Conservation (phyloP, 2,329 filamentous ascomycete genomes). For the Alternaria rosae region DNA sequence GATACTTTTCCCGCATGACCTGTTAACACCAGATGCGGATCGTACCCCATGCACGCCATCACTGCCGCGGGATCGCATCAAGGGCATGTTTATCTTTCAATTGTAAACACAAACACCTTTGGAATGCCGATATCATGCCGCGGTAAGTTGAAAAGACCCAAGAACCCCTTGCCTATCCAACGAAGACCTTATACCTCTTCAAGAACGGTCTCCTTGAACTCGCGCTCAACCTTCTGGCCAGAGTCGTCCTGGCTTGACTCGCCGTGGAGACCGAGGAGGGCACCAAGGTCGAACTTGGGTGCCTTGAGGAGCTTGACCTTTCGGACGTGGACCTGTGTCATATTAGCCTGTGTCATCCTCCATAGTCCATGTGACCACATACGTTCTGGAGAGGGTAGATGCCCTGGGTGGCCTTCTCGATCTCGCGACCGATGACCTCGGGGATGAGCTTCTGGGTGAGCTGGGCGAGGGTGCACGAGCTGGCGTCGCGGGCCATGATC, state of each 20-base stretch:
- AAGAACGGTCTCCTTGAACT: constrained; percentile 98
- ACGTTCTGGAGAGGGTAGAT: constrained; percentile 99
- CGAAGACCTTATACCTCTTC: constrained; percentile 79
- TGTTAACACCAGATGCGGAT: constrained; percentile 46
- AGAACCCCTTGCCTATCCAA: constrained; percentile 48
- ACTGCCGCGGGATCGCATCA: constrained; percentile 42
- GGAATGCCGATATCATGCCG: constrained; percentile 52
- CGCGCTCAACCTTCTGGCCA: constrained; percentile 94
- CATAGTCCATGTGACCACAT: constrained; percentile 43
- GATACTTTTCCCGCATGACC: constrained; percentile 46
- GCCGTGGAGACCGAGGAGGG: constrained; percentile 94
- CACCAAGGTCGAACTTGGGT: constrained; percentile 98
- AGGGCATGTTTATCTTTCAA: constrained; percentile 51
- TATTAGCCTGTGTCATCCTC: constrained; percentile 27
- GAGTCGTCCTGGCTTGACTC: constrained; percentile 96
- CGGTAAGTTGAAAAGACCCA: constrained; percentile 50
- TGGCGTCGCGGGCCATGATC: constrained; percentile 96
- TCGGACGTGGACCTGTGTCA: constrained; percentile 89
- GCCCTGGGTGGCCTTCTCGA: constrained; percentile 98
- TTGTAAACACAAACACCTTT: constrained; percentile 54
- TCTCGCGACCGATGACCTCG: constrained; percentile 99
- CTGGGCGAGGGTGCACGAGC: constrained; percentile 92
- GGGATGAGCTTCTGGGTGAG: constrained; percentile 98
- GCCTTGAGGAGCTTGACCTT: constrained; percentile 99
- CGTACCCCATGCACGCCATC: constrained; percentile 47